Conservation (phyloP, 345 rosid genomes). For the Isatis tinctoria region DNA sequence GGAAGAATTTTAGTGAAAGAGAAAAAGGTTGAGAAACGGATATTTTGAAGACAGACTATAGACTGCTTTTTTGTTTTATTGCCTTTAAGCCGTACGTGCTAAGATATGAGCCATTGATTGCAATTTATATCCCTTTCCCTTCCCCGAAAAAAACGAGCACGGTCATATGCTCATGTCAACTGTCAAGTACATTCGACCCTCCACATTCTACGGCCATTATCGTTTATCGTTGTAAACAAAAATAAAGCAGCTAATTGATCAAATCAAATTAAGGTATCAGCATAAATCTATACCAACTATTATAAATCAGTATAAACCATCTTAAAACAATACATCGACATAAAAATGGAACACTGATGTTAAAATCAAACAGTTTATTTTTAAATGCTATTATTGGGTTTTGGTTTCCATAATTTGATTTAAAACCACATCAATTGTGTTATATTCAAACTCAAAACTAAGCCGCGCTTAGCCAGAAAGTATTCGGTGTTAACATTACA, state of each 20-base stretch:
- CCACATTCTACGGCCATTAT: conserved; percentile 28
- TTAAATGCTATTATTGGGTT: too few relatives aligned
- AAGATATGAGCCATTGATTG: conserved; percentile 16
- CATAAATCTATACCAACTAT: not conserved
- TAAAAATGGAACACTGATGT: too few relatives aligned
- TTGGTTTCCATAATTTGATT: too few relatives aligned
- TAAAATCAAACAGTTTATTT: too few relatives aligned
- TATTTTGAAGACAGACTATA: not conserved
- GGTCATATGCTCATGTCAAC: not conserved
- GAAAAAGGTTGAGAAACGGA: not conserved
- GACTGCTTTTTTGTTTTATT: not conserved
- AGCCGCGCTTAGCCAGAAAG: too few relatives aligned
- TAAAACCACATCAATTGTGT: too few relatives aligned
- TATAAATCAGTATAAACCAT: not conserved
- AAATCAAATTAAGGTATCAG: not conserved
- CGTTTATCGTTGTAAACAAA: too few relatives aligned
- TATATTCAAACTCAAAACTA: too few relatives aligned
- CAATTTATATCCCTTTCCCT: not conserved
- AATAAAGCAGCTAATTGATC: not conserved
- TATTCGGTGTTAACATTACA: not conserved
- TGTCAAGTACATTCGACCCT: not conserved
- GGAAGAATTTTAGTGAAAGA: not conserved
- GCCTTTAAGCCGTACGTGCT: conserved; percentile 1
- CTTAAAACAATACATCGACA: too few relatives aligned
- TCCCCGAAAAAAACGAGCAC: not conserved